phyloP scores from a whole-genome alignment of 1,284 basidiomycete species.

The Gymnopus androsaceus region DNA sequence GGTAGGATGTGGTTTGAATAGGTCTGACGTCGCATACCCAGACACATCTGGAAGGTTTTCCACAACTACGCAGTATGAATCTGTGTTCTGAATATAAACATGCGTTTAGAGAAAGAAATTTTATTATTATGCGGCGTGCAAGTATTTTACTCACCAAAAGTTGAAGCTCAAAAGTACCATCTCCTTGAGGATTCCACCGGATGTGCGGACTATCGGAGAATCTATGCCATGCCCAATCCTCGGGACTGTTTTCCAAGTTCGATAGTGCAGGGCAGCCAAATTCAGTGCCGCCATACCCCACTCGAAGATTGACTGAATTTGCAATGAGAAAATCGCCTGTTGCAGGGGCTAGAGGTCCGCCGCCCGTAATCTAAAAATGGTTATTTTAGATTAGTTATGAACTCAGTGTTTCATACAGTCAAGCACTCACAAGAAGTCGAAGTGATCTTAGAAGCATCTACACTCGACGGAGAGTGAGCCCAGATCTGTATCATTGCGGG shows the following conservation, averaged over 20 bases:
- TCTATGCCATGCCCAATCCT: slow-evolving; percentile 32
- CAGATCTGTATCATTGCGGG: slow-evolving; percentile 37
- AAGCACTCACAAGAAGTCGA: too few species aligned
- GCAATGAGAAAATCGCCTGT: slow-evolving; percentile 29
- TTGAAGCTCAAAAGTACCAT: slow-evolving; percentile 31
- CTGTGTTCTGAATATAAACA: slow-evolving; percentile 27
- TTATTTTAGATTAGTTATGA: too few species aligned
- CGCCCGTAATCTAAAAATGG: slow-evolving; percentile 27
- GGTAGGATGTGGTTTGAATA: slow-evolving; percentile 34
- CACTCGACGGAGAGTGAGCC: slow-evolving; percentile 27
- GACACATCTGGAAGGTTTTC: slow-evolving; percentile 33
- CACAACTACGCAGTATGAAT: slow-evolving; percentile 28
- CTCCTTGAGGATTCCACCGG: slow-evolving; percentile 32
- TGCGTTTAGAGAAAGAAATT: not conserved
- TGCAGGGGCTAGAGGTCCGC: slow-evolving; percentile 22
- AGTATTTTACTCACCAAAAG: slow-evolving; percentile 27
- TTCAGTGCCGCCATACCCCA: slow-evolving; percentile 36
- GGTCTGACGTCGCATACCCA: slow-evolving; percentile 37
- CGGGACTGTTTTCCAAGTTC: slow-evolving; percentile 19
- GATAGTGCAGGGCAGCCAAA: slow-evolving; percentile 21
- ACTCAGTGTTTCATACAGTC: too few species aligned
- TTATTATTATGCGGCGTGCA: slow-evolving; percentile 14
- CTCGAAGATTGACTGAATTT: slow-evolving; percentile 27
- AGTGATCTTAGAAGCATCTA: slow-evolving; percentile 27
- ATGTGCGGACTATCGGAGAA: slow-evolving; percentile 25